phyloP scores from a whole-genome alignment of 495 filamentous ascomycete genomes.

The Cladorrhinum samala region DNA sequence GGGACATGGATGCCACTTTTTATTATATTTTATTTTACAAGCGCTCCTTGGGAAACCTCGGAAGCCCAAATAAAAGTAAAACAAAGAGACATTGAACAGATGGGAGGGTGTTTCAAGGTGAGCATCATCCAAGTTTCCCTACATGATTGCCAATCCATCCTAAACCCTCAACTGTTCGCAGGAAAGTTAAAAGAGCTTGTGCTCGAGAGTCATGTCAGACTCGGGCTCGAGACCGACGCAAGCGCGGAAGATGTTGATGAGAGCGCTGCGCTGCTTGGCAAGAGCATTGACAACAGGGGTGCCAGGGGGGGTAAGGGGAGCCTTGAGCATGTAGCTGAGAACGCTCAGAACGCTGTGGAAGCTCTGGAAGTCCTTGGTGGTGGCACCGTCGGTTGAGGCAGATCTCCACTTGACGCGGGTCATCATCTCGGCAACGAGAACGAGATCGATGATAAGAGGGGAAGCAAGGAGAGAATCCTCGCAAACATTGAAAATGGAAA shows the following conservation, averaged over 20 bases:
- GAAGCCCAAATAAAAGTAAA: too few species aligned
- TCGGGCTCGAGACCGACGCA: conserved; percentile 97
- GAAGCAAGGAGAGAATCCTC: conserved; percentile 98
- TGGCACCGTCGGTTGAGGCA: conserved; percentile 40
- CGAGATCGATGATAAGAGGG: conserved; percentile 94
- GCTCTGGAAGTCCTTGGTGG: conserved; percentile 70
- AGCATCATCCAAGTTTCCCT: too few species aligned
- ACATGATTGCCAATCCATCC: too few species aligned
- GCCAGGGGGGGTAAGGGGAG: conserved; percentile 88
- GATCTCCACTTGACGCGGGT: conserved; percentile 91
- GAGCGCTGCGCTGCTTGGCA: conserved; percentile 88
- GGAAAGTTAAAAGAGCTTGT: conserved; percentile 88
- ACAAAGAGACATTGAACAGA: too few species aligned
- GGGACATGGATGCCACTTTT: too few species aligned
- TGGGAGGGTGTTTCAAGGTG: too few species aligned
- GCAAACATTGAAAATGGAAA: conserved; percentile 95
- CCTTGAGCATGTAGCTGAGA: conserved; percentile 99
- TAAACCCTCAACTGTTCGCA: too few species aligned
- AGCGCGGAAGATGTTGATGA: conserved; percentile 98
- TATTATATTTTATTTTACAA: too few species aligned
- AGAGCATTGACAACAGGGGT: conserved; percentile 95
- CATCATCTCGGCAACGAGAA: conserved; percentile 92
- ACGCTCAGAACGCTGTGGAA: conserved; percentile 98
- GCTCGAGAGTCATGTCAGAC: conserved; percentile 98
- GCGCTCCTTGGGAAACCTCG: too few species aligned